Evolutionary conservation across 163 green algal species (phyloP).

Genomic region (Scenedesmus sp.): DNA sequence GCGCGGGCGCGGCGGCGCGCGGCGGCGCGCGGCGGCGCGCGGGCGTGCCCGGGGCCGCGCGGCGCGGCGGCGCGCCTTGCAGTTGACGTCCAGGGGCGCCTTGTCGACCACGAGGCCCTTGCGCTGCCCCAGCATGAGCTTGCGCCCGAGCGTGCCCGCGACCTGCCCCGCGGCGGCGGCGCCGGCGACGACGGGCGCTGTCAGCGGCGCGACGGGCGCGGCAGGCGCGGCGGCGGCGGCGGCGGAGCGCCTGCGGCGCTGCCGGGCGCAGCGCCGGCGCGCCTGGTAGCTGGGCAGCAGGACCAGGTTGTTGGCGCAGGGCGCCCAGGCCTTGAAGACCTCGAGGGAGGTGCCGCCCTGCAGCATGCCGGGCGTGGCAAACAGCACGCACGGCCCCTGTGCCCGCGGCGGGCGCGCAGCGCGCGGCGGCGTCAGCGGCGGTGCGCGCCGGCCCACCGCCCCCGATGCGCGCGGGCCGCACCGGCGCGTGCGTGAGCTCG

Average conservation of each 20-base stretch:
- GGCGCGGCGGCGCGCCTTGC: constrained; percentile 58
- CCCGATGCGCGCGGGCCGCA: background rate
- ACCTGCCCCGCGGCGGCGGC: background rate
- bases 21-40: too few species aligned
- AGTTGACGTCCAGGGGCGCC: constrained; percentile 45
- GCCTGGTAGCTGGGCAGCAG: constrained; percentile 80
- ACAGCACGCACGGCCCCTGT: constrained; percentile 75
- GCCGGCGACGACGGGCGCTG: background rate
- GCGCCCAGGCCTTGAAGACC: constrained; percentile 77
- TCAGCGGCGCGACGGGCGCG: background rate
- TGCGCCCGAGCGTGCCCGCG: background rate
- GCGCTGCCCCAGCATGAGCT: constrained; percentile 26
- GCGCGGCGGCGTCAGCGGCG: too few species aligned
- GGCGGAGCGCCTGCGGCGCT: too few species aligned
- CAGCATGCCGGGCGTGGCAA: constrained; percentile 83
- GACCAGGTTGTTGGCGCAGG: constrained; percentile 68
- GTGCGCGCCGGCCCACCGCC: too few species aligned
- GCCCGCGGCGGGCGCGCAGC: background rate
- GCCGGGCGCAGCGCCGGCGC: background rate
- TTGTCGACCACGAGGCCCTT: constrained; percentile 22
- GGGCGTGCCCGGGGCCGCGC: too few species aligned
- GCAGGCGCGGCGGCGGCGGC: background rate
- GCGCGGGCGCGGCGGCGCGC: too few species aligned
- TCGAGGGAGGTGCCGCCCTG: constrained; percentile 73
- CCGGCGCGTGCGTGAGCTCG: constrained; percentile 40